A percentile compares a stretch with the other conserved stretches of the same genome.
Evolutionary conservation across 1,284 basidiomycete species (phyloP).

Genomic region (Marasmius tenuissimus): DNA sequence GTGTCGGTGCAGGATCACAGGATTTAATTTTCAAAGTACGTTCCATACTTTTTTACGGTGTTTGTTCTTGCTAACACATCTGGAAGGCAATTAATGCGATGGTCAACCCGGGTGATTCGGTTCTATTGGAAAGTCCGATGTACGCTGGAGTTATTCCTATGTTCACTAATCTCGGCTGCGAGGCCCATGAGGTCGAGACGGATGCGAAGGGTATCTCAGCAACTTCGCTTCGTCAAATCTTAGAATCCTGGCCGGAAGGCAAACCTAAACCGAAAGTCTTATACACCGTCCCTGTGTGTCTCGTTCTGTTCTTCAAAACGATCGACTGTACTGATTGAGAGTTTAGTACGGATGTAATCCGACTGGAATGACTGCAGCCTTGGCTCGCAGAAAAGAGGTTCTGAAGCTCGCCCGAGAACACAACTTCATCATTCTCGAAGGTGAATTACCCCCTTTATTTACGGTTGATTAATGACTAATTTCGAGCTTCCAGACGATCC

Average conservation of each 20-base stretch:
- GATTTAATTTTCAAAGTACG: slow-evolving; percentile 66
- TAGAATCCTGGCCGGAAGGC: slow-evolving; percentile 76
- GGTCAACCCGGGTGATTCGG: slow-evolving; percentile 62
- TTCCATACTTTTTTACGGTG: background rate
- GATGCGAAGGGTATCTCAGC: slow-evolving; percentile 79
- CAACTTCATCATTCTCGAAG: slow-evolving; percentile 86
- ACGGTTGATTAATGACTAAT: background rate
- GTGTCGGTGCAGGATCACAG: slow-evolving; percentile 66
- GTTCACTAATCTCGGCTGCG: slow-evolving; percentile 54
- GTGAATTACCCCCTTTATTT: slow-evolving; percentile 31
- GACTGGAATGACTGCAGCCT: slow-evolving; percentile 75
- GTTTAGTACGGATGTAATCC: slow-evolving; percentile 81
- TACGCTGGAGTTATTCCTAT: slow-evolving; percentile 66
- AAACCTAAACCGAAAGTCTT: slow-evolving; percentile 79
- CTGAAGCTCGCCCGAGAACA: slow-evolving; percentile 75
- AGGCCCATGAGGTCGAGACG: slow-evolving; percentile 74
- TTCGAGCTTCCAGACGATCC: slow-evolving; percentile 61
- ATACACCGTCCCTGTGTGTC: slow-evolving; percentile 78
- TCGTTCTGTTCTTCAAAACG: slow-evolving; percentile 1
- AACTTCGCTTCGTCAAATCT: slow-evolving; percentile 58
- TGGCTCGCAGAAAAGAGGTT: slow-evolving; percentile 76
- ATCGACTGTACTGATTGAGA: background rate
- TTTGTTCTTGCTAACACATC: background rate
- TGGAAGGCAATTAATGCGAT: slow-evolving; percentile 29
- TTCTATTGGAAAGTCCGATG: slow-evolving; percentile 66